Conservation (phyloP, 257 asterid species). For the Solanum chiquidenum region DNA sequence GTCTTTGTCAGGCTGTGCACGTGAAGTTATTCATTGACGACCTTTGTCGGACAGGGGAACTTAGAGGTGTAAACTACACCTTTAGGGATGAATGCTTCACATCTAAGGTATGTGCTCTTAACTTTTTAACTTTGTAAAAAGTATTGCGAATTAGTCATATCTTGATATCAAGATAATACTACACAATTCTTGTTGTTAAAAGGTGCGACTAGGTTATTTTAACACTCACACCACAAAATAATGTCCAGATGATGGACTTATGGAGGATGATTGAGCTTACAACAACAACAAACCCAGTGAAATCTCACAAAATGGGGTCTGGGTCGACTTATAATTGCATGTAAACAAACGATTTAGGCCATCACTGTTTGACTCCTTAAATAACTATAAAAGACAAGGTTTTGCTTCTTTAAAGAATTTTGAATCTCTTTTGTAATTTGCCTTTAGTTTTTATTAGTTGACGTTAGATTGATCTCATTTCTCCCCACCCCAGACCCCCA, state of each 20-base stretch:
- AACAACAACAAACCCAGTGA: neutral
- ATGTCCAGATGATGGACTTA: neutral
- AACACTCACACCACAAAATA: neutral
- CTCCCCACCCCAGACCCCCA: neutral
- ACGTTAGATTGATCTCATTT: neutral
- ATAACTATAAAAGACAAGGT: neutral
- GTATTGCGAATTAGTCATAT: neutral
- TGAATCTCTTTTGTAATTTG: neutral
- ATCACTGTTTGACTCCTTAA: neutral
- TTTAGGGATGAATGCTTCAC: constrained; percentile 79
- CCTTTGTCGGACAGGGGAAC: constrained; percentile 57
- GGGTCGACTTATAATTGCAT: neutral
- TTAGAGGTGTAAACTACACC: constrained; percentile 61
- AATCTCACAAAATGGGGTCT: neutral
- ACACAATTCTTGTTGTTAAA: neutral
- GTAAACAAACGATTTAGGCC: neutral
- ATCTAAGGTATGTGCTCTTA: constrained; percentile 49
- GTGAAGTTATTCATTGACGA: constrained; percentile 58
- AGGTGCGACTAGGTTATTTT: neutral
- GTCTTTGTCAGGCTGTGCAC: constrained; percentile 46
- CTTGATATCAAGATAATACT: neutral
- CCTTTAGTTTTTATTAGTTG: neutral
- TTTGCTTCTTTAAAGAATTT: neutral
- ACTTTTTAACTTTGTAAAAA: neutral
- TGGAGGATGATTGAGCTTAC: neutral